phyloP scores from a whole-genome alignment of 2,329 filamentous ascomycete genomes.

The Diaporthe nobilis region DNA sequence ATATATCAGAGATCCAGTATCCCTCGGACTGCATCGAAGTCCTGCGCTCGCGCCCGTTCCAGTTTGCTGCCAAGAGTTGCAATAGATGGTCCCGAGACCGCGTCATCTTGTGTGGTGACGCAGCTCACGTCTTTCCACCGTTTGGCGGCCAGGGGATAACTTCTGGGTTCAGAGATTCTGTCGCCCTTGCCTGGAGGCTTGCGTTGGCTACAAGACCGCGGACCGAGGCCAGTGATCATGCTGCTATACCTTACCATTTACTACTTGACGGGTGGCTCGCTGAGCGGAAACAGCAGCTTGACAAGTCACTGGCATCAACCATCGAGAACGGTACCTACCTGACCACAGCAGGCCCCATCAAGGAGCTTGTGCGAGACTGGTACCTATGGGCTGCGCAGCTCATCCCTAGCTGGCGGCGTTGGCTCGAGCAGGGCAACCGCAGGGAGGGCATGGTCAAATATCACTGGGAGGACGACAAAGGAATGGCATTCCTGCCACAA shows the following conservation, averaged over 20 bases:
- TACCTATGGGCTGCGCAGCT: background rate
- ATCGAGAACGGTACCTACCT: background rate
- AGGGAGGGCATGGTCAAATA: background rate
- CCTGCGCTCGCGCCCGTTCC: background rate
- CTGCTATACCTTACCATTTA: background rate
- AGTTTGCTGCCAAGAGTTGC: background rate
- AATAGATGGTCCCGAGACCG: background rate
- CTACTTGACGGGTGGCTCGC: background rate
- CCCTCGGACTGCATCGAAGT: background rate
- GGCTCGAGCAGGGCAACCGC: background rate
- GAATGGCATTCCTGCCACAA: background rate
- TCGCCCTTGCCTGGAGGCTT: background rate
- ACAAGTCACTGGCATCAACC: background rate
- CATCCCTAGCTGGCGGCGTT: background rate
- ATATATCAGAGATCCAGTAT: background rate
- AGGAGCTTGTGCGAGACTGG: background rate
- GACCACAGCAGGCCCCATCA: background rate
- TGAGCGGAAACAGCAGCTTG: background rate
- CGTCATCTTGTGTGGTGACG: background rate
- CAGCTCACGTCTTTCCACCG: background rate
- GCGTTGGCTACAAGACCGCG: background rate
- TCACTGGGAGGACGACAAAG: background rate
- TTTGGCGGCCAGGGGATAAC: background rate
- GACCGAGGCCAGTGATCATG: background rate
- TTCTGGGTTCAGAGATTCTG: background rate